A percentile compares a stretch with the other conserved stretches of the same genome.
phyloP scores from a whole-genome alignment of 192 early-diverging fungal genomes.

The Coemansia sp. region DNA sequence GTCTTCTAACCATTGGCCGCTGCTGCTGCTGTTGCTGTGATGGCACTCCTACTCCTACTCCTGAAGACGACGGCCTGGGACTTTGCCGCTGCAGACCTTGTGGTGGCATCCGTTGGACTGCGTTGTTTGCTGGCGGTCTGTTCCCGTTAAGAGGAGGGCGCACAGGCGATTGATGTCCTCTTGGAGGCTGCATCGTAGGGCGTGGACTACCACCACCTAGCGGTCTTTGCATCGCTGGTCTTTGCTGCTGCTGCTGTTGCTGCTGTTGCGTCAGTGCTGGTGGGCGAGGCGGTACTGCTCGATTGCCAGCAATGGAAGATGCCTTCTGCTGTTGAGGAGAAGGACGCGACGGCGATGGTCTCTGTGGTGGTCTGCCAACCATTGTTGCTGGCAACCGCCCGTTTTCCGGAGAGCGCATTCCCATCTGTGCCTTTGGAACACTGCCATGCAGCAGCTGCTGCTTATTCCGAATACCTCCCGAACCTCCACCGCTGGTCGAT shows the following conservation, averaged over 20 bases:
- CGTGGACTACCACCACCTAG: not conserved
- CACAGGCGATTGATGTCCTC: not conserved
- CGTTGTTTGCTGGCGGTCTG: slow-evolving; percentile 2
- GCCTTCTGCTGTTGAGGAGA: slow-evolving; percentile 10
- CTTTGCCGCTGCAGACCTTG: not conserved
- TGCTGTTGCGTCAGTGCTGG: not conserved
- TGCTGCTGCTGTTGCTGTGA: not conserved
- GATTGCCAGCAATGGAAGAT: not conserved
- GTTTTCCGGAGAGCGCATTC: not conserved
- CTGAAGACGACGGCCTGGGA: too few relatives aligned
- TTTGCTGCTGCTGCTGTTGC: slow-evolving; percentile 2
- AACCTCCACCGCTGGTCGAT: not conserved
- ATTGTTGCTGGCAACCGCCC: slow-evolving; percentile 2
- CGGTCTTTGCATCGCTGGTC: not conserved
- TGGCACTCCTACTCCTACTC: not conserved
- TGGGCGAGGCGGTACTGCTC: not conserved
- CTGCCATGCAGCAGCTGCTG: not conserved
- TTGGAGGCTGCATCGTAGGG: not conserved
- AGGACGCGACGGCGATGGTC: slow-evolving; percentile 7
- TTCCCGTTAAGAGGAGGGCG: not conserved
- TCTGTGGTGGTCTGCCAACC: not conserved
- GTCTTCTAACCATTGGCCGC: not conserved
- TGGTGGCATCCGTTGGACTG: slow-evolving; percentile 4
- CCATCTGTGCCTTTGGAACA: not conserved
- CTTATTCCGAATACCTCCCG: not conserved